Conservation (phyloP, 805 yeast genomes). For the Zygoascus flipseniorum region DNA sequence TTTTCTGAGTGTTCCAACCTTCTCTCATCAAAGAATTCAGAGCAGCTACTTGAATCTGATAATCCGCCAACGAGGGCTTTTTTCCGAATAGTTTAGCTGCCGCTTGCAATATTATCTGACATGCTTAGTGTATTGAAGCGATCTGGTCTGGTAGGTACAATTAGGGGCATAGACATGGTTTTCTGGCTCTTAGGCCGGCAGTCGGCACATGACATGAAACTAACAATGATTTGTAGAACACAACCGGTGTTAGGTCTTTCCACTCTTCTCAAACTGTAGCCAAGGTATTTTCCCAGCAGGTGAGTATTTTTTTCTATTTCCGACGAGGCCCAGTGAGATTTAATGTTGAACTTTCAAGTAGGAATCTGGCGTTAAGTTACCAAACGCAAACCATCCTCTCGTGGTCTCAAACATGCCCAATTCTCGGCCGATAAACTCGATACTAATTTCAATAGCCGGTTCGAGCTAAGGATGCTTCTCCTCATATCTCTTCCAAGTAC, state of each 20-base stretch:
- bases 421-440: neutral
- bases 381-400: too few relatives aligned
- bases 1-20: neutral
- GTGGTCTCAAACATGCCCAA: neutral
- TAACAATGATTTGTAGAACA: neutral
- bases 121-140: conserved; percentile 10
- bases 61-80: neutral
- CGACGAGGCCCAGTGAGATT: too few relatives aligned
- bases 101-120: neutral
- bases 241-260: conserved; percentile 18
- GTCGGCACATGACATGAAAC: neutral
- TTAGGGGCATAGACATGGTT: too few relatives aligned
- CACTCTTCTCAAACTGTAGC: conserved; percentile 23
- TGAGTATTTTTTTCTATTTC: conserved; percentile 6
- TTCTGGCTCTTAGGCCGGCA: too few relatives aligned
- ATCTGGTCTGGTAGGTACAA: conserved; percentile 10
- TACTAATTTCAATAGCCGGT: conserved; percentile 20
- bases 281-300: conserved; percentile 28
- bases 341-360: too few relatives aligned
- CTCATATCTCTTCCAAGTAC: conserved; percentile 58
- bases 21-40: neutral
- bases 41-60: neutral
- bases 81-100: neutral
- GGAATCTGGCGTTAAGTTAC: too few relatives aligned
- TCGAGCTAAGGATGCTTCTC: conserved; percentile 40